Evolutionary conservation across 1,284 basidiomycete genomes (phyloP).

Genomic region (Cryptococcus maquisensis): DNA sequence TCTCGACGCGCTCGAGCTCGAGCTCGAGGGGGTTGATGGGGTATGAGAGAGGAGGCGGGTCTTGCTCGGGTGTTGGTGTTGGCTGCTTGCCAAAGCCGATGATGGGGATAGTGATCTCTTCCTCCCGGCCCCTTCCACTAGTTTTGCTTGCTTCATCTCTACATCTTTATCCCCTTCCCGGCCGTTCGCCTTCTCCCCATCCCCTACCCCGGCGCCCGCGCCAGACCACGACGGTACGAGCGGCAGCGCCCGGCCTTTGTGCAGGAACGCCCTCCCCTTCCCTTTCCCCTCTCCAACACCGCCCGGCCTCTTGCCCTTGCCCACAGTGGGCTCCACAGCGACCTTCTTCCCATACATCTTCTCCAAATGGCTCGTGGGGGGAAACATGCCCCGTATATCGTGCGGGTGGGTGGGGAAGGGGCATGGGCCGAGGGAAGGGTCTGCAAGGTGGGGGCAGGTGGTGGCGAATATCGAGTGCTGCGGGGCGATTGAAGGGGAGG

Average conservation of each 20-base stretch:
- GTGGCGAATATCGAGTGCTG: slow-evolving; percentile 12
- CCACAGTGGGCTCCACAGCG: too few relatives aligned
- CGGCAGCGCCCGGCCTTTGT: slow-evolving; percentile 15
- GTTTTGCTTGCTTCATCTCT: not conserved
- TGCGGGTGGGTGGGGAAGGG: slow-evolving; percentile 20
- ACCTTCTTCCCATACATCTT: not conserved
- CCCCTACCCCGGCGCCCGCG: not conserved
- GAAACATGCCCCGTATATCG: slow-evolving; percentile 15
- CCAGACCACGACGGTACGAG: slow-evolving; percentile 12
- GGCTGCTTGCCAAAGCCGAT: too few relatives aligned
- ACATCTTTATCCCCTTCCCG: not conserved
- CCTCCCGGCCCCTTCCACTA: too few relatives aligned
- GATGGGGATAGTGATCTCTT: too few relatives aligned
- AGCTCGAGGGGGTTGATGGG: too few relatives aligned
- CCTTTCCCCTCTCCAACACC: too few relatives aligned
- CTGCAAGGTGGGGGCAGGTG: slow-evolving; percentile 9
- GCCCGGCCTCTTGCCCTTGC: too few relatives aligned
- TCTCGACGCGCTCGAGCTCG: too few relatives aligned
- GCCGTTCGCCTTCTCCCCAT: too few relatives aligned
- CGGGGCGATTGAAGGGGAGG: slow-evolving; percentile 1
- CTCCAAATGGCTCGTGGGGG: slow-evolving; percentile 10
- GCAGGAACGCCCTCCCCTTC: slow-evolving; percentile 1
- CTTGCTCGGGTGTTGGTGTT: not conserved
- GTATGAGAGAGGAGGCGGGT: too few relatives aligned
- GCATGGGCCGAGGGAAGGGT: slow-evolving; percentile 16